Percentiles rank a stretch among this genome's conserved stretches.
Conservation (phyloP, 202 grass and related monocot species). For the Setaria viridis region DNA sequence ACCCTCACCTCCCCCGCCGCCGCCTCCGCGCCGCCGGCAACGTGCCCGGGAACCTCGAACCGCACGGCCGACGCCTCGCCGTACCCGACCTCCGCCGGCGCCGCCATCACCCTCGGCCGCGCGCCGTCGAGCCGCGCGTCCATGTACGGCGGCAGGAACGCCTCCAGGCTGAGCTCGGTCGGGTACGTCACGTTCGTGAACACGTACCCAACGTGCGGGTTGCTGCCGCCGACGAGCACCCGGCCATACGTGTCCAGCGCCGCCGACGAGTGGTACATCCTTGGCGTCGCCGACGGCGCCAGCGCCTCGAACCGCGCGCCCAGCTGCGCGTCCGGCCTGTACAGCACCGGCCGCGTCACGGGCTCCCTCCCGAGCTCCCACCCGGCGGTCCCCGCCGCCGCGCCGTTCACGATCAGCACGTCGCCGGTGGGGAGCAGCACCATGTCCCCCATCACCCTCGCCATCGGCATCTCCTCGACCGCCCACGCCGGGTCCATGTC, state of each 20-base stretch:
- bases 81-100: constrained; percentile 58
- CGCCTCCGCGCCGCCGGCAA: not conserved
- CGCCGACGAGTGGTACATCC: constrained; percentile 92
- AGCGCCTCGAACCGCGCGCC: constrained; percentile 62
- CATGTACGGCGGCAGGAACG: constrained; percentile 83
- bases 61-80: constrained; percentile 48
- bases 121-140: constrained; percentile 41
- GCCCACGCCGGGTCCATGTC: constrained; percentile 59
- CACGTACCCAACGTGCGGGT: constrained; percentile 78
- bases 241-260: constrained; percentile 68
- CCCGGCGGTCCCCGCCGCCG: constrained; percentile 64
- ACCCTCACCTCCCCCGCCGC: constrained; percentile 45
- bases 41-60: constrained; percentile 41
- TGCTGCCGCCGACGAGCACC: constrained; percentile 83
- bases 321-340: constrained; percentile 38
- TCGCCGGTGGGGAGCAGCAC: constrained; percentile 81
- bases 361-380: constrained; percentile 79
- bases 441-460: constrained; percentile 84
- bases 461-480: constrained; percentile 77
- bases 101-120: constrained; percentile 49
- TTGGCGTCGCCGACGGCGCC: constrained; percentile 7
- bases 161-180: constrained; percentile 82
- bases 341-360: constrained; percentile 65
- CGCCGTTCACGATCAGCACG: constrained; percentile 76
- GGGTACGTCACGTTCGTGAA: constrained; percentile 69